Percentiles rank a stretch among this genome's conserved stretches.
These are phyloP conservation scores for Fusarium sp. DNA, from an alignment of 2,329 filamentous ascomycete species.

Conservation along the genomic window DNA sequence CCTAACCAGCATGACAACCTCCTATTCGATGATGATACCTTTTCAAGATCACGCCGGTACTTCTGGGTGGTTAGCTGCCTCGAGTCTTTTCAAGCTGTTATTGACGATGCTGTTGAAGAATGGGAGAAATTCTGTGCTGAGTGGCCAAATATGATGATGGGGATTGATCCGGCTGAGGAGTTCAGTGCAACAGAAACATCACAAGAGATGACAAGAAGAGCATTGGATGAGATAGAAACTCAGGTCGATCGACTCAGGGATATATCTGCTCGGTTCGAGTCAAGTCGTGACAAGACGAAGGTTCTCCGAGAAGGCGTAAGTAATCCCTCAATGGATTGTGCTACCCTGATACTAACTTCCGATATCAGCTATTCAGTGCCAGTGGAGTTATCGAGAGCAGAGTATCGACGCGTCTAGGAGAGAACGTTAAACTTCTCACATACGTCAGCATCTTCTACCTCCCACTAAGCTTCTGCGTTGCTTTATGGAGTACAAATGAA, in stretches of 20 bases:
- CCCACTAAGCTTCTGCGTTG: constrained; percentile 52
- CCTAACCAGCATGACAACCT: constrained; percentile 4
- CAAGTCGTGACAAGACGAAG: constrained; percentile 10
- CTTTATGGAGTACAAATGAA: constrained; percentile 26
- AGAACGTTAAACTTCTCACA: constrained; percentile 56
- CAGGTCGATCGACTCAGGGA: not conserved
- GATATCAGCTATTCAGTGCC: constrained; percentile 7
- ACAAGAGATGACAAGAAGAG: not conserved
- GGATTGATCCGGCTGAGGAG: not conserved
- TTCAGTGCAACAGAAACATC: not conserved
- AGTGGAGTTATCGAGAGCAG: constrained; percentile 6
- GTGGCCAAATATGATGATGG: not conserved
- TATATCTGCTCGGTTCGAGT: constrained; percentile 1
- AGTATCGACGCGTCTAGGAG: constrained; percentile 43
- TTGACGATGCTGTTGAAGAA: constrained; percentile 9
- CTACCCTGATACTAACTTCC: not conserved
- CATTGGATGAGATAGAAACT: not conserved
- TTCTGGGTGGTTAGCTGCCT: constrained; percentile 16
- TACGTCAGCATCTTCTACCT: constrained; percentile 58
- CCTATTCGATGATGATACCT: constrained; percentile 12
- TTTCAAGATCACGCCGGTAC: constrained; percentile 5
- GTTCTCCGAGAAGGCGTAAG: constrained; percentile 15
- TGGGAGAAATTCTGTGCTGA: constrained; percentile 2
- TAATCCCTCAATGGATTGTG: not conserved
- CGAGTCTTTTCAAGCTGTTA: constrained; percentile 2